Evolutionary conservation across 106 monocot species (phyloP), one percentile per base, ranked within the genome.

Genomic region (Dioscorea zingiberensis): DNA sequence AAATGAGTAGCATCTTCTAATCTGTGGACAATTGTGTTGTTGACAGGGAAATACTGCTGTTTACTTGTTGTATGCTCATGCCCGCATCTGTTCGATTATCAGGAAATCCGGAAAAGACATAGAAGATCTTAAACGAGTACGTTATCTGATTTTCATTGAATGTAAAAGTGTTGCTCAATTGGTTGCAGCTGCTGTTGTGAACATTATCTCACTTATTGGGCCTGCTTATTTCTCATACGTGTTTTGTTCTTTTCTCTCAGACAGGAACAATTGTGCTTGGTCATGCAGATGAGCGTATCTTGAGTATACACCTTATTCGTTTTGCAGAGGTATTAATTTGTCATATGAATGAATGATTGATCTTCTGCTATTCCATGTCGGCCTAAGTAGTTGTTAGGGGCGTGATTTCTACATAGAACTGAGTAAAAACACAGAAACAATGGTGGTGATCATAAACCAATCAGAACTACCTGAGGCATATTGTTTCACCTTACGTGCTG

Each of bases 1-100:
- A 38, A n/a, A 6, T 38, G 10, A 38, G 0, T 38, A 8, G 38
- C 0, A 38, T 38, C 4, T 38, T 38, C 4, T 6, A n/a, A 0
- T 38, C 38, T 38, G 3, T 38, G 38, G 38, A 38, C 1, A 38
- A 38, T 29, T 60, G 16, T 60, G n/a, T 3, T 60, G 29, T 63
- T 13, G 32, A n/a, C 80, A 97, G 95, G 91, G 95, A 46, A 91
- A 97, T 69, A 97, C 95, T 51, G 95, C 95, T 65, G 95, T 97
- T 24, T 97, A 97, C 78, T 71, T 97, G 49, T 71, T 90, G 67
- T 97, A 97, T 74, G 95, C 95, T 58, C 91, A 97, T 88, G 95
- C 95, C 69, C 91, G 95, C 21, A 97, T 97, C 53, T 88, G 91
- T 63, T 97, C 95, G 18, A 97, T 97, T 48, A 91, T 97, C 65